These are phyloP conservation scores for Aspergillus amoenus DNA, from an alignment of 2,329 filamentous ascomycete genomes.

Conservation along the genomic window DNA sequence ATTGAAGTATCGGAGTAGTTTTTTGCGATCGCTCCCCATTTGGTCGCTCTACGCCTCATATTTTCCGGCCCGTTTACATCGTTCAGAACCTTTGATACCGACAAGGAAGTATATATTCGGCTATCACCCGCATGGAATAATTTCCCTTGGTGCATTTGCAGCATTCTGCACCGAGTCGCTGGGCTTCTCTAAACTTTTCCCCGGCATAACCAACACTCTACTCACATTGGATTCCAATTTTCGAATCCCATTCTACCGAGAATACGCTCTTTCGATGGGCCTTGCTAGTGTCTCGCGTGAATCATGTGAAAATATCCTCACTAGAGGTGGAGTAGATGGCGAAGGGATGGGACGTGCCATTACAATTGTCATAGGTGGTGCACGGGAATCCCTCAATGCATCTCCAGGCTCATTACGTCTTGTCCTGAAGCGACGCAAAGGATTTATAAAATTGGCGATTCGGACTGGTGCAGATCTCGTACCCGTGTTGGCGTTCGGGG, in stretches of 20 bases:
- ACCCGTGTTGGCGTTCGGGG: slow-evolving; percentile 87
- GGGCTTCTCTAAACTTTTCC: slow-evolving; percentile 83
- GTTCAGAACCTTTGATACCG: slow-evolving; percentile 73
- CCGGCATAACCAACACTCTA: slow-evolving; percentile 90
- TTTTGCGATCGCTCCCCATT: slow-evolving; percentile 68
- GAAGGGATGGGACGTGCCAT: slow-evolving; percentile 94
- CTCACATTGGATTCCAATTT: slow-evolving; percentile 97
- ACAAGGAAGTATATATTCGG: slow-evolving; percentile 94
- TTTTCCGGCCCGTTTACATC: slow-evolving; percentile 85
- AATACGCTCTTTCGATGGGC: slow-evolving; percentile 89
- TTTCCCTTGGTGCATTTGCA: slow-evolving; percentile 91
- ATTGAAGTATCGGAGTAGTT: slow-evolving; percentile 71
- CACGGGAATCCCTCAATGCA: slow-evolving; percentile 86
- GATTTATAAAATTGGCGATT: slow-evolving; percentile 91
- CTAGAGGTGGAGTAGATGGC: slow-evolving; percentile 70
- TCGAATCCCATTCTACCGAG: slow-evolving; percentile 86
- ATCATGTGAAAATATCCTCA: slow-evolving; percentile 85
- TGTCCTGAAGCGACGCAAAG: slow-evolving; percentile 79
- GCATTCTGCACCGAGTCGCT: slow-evolving; percentile 89
- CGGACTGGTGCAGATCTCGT: slow-evolving; percentile 91
- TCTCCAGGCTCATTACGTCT: slow-evolving; percentile 74
- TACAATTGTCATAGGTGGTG: slow-evolving; percentile 92
- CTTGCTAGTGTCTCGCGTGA: slow-evolving; percentile 86
- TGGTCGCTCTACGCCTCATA: slow-evolving; percentile 92
- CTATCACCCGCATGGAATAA: slow-evolving; percentile 97